A percentile compares a stretch with the other conserved stretches of the same genome.
Evolutionary conservation across 805 yeast species (phyloP).

Genomic region (Starmerella bacillaris): DNA sequence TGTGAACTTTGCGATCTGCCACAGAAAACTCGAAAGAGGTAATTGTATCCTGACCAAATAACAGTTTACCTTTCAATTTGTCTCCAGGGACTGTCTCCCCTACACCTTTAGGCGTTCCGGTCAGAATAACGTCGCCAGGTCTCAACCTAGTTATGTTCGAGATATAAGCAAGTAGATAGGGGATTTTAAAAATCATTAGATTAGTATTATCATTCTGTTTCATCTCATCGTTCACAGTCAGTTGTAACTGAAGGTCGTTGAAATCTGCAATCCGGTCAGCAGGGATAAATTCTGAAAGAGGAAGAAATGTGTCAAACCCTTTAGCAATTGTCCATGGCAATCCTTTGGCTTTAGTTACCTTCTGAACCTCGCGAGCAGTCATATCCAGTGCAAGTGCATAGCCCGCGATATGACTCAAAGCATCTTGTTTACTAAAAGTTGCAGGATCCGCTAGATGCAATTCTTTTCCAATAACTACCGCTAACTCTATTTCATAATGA

Average conservation of each 20-base stretch:
- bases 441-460: conserved; percentile 43
- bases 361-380: conserved; percentile 93
- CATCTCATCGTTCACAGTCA: conserved; percentile 50
- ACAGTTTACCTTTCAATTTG: conserved; percentile 42
- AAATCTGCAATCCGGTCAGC: conserved; percentile 53
- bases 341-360: conserved; percentile 82
- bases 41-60: conserved; percentile 37
- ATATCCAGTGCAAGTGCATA: conserved; percentile 80
- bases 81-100: conserved; percentile 73
- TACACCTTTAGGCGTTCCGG: conserved; percentile 98
- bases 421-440: conserved; percentile 43
- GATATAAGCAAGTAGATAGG: conserved; percentile 60
- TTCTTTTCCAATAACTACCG: conserved; percentile 48
- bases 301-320: conserved; percentile 91
- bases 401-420: conserved; percentile 64
- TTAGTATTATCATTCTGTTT: conserved; percentile 57
- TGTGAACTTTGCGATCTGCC: conserved; percentile 25
- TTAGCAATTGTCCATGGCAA: conserved; percentile 94
- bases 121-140: conserved; percentile 75
- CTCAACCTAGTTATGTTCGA: conserved; percentile 80
- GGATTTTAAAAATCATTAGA: conserved; percentile 78
- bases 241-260: conserved; percentile 42
- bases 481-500: conserved; percentile 90
- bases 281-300: conserved; percentile 59
- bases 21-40: conserved; percentile 35